Evolutionary conservation across 1,284 basidiomycete species (phyloP).

Genomic region (Marasmius fiardii): DNA sequence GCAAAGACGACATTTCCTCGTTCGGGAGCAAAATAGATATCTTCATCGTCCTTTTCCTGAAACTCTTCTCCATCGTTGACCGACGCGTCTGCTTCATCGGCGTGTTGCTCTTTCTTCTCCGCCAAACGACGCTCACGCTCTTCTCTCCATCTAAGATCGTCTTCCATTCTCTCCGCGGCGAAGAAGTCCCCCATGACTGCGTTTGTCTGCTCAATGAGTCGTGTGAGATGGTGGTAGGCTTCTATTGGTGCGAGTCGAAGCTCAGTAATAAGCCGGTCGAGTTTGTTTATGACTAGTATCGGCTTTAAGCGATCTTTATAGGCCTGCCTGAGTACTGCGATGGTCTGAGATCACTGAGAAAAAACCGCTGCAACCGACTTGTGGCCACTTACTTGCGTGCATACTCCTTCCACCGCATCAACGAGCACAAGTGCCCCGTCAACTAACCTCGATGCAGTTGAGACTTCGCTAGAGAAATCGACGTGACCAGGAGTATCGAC

Average conservation of each 20-base stretch:
- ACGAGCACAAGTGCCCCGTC: slow-evolving; percentile 97
- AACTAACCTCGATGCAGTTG: slow-evolving; percentile 89
- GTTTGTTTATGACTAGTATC: slow-evolving; percentile 96
- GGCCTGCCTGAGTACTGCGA: slow-evolving; percentile 92
- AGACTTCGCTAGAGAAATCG: slow-evolving; percentile 97
- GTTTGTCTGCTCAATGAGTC: slow-evolving; percentile 96
- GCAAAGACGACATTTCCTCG: slow-evolving; percentile 97
- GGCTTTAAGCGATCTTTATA: slow-evolving; percentile 90
- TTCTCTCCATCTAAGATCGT: slow-evolving; percentile 92
- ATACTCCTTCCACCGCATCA: slow-evolving; percentile 98
- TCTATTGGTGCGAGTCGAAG: slow-evolving; percentile 90
- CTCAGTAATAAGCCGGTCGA: slow-evolving; percentile 94
- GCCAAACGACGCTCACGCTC: slow-evolving; percentile 82
- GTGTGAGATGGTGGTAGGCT: slow-evolving; percentile 91
- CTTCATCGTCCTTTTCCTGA: slow-evolving; percentile 95
- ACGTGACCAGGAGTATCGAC: slow-evolving; percentile 99
- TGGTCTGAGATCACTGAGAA: slow-evolving; percentile 59
- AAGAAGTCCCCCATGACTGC: slow-evolving; percentile 98
- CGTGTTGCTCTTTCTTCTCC: slow-evolving; percentile 65
- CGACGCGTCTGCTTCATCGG: slow-evolving; percentile 61
- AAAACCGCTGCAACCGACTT: background rate
- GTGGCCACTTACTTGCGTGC: slow-evolving; percentile 77
- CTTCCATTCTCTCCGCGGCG: slow-evolving; percentile 95
- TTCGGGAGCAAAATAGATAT: slow-evolving; percentile 97
- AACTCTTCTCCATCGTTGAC: slow-evolving; percentile 62